phyloP scores from a whole-genome alignment of 108 stramenopile genomes.

The Nitzschia sp. region DNA sequence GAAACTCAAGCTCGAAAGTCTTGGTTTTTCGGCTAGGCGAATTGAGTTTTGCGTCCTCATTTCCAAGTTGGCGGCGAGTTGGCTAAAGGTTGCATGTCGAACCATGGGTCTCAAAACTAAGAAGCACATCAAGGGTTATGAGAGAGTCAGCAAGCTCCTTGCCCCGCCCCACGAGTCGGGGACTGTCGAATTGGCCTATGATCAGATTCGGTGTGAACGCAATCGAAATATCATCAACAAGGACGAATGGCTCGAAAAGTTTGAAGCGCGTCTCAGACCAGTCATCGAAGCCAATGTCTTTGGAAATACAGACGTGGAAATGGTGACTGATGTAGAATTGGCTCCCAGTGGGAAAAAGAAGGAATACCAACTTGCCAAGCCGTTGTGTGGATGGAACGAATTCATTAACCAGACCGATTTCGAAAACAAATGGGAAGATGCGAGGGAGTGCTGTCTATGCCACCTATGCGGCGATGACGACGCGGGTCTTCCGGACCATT shows the following conservation, averaged over 20 bases:
- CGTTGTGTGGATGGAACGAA: conserved; percentile 59
- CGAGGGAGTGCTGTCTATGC: conserved; percentile 64
- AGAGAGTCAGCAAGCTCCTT: conserved; percentile 38
- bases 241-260: conserved; percentile 38
- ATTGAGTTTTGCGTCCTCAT: conserved; percentile 41
- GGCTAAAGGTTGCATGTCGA: conserved; percentile 48
- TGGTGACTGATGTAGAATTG: background rate
- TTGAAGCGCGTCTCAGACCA: conserved; percentile 32
- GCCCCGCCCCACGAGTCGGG: conserved; percentile 46
- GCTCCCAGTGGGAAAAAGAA: background rate
- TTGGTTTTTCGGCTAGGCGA: conserved; percentile 30
- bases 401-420: conserved; percentile 7
- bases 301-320: conserved; percentile 4
- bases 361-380: conserved; percentile 27
- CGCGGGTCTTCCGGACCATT: conserved; percentile 41
- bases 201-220: conserved; percentile 40
- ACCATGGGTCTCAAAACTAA: conserved; percentile 43
- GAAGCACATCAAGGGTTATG: conserved; percentile 41
- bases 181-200: conserved; percentile 34
- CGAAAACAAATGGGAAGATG: conserved; percentile 53
- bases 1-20: conserved; percentile 33
- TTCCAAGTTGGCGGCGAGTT: conserved; percentile 58
- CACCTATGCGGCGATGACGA: conserved; percentile 71
- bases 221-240: conserved; percentile 42
- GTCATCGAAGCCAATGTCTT: conserved; percentile 26